Evolutionary conservation across 768 basidiomycete genomes (phyloP), one percentile per base, ranked within the genome.

Genomic region (Pleurotus citrinopileatus): DNA sequence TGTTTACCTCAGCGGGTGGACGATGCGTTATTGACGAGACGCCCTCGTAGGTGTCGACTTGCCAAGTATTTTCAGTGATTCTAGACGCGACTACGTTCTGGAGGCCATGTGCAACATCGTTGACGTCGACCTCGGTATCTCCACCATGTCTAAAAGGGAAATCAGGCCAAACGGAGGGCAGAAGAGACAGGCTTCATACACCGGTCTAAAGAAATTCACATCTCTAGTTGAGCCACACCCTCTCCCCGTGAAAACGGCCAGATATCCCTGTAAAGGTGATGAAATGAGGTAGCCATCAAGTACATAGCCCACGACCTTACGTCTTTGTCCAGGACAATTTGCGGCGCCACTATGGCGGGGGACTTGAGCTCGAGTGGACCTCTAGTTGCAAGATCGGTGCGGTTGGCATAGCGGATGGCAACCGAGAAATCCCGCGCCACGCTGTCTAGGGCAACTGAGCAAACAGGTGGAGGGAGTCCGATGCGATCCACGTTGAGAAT

Each of bases 291-390:
- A 50, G 27, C 8, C 10, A 50, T n/a, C 15, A 9, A 23, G 20
- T 20, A 50, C 34, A 23, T 3, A 19, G 47, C 17, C 12, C 19
- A 19, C 17, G 17, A 17, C 34, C 47, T 36, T 28, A 65, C 67
- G 48, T 65, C 59, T 23, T 58, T 46, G 47, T 68, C 67, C 5
- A 68, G 44, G 17, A 66, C 65, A 17, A 68, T 60, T 23, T 61
- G 63, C 0, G 67, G 67, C 5, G 67, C 52, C 2, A 66, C 43
- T 2, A 66, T 59, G 15, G 52, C 48, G 1, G 60, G 52, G 6
- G 64, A 64, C 52, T 68, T 68, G 44, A 68, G 58, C 12, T 66
- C 65, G 53, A 68, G 37, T 0, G 67, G 67, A 1, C 63, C 63
- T 17, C 59, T 56, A 2, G 55, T 59, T 3, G 61, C 59, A 15